Evolutionary conservation across 169 alveolate species (phyloP), one percentile per base, ranked within the genome.

Genomic region (Plasmodium gonderi): DNA sequence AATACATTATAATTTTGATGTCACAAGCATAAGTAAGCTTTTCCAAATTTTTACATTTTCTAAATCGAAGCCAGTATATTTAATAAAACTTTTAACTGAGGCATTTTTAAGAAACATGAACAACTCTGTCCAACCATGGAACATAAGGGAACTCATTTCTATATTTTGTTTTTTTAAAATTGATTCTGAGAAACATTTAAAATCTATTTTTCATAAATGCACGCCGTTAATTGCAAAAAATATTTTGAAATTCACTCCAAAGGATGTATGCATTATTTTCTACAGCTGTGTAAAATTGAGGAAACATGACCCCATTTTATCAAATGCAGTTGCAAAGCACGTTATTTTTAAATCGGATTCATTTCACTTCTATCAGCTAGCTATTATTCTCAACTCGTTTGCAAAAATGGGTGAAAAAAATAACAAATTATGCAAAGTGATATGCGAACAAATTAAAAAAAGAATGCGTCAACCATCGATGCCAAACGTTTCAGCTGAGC

Each of bases 1-100:
- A 64, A 87, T 87, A 49, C 79, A 87, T 31, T 7, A 75, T n/a
- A 87, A 54, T 78, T 87, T 87, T 45, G 93, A 87, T 44, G 33
- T 87, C 3, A 64, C 54, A 42, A 87, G 89, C 45, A 87, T 87
- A 1, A 74, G 93, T 54, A 87, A 87, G 67, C 79, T 87, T 12
- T 87, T 87, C 68, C 93, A 87, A 40, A 38, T 87, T 12, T 87
- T 74, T 54, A 74, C 44, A 29, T 75, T 87, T 60, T 23, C 45
- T 8, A 75, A 36, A 44, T 75, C 80, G 12, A 87, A 54, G 42
- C 93, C 93, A 6, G 67, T 44, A 12, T 7, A 36, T 87, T 26
- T 87, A 78, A 75, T 87, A 75, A 87, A 87, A 67, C 7, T 36
- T n/a, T 65, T 87, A 31, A 0, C 93, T 2, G 80, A 74, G 79